Percentiles rank a stretch among this genome's conserved stretches.
Evolutionary conservation across 768 basidiomycete species (phyloP).

Genomic region (Punctularia strigosozonata): DNA sequence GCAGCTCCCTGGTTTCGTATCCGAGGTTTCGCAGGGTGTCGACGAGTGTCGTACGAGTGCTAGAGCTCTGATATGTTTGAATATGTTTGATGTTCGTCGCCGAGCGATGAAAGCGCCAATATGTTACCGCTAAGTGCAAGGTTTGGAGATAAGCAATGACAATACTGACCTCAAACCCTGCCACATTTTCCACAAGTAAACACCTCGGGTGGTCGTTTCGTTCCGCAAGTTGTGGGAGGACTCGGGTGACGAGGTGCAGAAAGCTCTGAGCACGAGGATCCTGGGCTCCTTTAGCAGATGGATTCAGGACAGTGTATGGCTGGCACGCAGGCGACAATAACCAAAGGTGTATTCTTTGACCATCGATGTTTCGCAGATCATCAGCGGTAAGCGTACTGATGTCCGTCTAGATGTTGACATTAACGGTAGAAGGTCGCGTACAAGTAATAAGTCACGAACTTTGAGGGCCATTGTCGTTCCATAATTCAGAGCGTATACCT

Average conservation of each 20-base stretch:
- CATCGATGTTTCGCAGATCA: conserved; percentile 30
- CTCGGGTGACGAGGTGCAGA: conserved; percentile 49
- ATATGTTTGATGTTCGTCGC: too few species aligned
- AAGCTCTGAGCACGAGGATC: conserved; percentile 74
- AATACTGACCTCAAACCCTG: conserved; percentile 76
- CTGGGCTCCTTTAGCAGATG: conserved; percentile 43
- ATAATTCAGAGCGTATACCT: conserved; percentile 57
- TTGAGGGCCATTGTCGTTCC: conserved; percentile 34
- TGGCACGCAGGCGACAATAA: conserved; percentile 76
- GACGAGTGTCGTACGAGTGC: conserved; percentile 45
- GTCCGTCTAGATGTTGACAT: conserved; percentile 31
- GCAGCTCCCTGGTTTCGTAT: conserved; percentile 48
- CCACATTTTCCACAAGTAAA: conserved; percentile 71
- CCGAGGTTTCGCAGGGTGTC: conserved; percentile 38
- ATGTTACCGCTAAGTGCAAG: too few species aligned
- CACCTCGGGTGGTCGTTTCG: conserved; percentile 37
- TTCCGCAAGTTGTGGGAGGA: conserved; percentile 47
- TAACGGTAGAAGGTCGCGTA: not conserved
- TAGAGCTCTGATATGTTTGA: conserved; percentile 66
- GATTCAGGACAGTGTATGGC: conserved; percentile 73
- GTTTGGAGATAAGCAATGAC: too few species aligned
- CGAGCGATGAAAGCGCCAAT: too few species aligned
- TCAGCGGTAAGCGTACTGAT: conserved; percentile 44
- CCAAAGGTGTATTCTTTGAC: conserved; percentile 56
- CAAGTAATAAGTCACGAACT: conserved; percentile 20